Percentiles rank a stretch among this genome's conserved stretches.
Evolutionary conservation across 768 basidiomycete species (phyloP).

Genomic region (Boletus barrowsii): DNA sequence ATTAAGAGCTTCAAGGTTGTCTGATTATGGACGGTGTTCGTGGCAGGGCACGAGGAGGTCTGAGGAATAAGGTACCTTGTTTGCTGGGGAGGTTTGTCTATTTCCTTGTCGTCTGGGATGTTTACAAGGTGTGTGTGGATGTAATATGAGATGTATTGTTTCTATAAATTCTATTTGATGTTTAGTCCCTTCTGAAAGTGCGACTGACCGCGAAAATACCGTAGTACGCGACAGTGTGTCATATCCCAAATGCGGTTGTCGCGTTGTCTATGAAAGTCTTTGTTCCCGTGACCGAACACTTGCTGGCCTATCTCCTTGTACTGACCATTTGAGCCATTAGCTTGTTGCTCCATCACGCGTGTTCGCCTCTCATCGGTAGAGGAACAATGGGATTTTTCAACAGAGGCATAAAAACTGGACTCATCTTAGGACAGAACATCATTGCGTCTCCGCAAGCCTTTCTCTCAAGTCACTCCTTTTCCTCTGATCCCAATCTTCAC

Average conservation of each 20-base stretch:
- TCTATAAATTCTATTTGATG: too few relatives aligned
- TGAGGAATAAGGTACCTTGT: not conserved
- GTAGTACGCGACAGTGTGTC: too few relatives aligned
- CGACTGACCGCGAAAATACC: too few relatives aligned
- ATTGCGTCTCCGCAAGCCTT: not conserved
- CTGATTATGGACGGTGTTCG: too few relatives aligned
- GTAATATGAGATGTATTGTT: too few relatives aligned
- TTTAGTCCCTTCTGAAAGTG: too few relatives aligned
- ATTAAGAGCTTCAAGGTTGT: too few relatives aligned
- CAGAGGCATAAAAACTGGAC: slow-evolving; percentile 20
- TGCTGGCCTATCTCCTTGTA: slow-evolving; percentile 2
- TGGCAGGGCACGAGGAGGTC: not conserved
- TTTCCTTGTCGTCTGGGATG: too few relatives aligned
- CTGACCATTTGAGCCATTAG: slow-evolving; percentile 1
- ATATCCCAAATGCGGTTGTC: slow-evolving; percentile 1
- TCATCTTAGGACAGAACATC: not conserved
- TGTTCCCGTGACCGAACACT: not conserved
- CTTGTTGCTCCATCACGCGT: slow-evolving; percentile 11
- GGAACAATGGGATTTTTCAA: slow-evolving; percentile 17
- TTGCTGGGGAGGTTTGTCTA: too few relatives aligned
- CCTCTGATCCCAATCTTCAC: not conserved
- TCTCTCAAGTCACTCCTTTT: slow-evolving; percentile 4
- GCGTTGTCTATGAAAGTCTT: not conserved
- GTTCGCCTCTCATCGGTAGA: not conserved
- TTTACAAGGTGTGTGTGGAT: too few relatives aligned